A percentile compares a stretch with the other conserved stretches of the same genome.
Conservation (phyloP, 352 stramenopile species). For the Globisporangium yorkense region DNA sequence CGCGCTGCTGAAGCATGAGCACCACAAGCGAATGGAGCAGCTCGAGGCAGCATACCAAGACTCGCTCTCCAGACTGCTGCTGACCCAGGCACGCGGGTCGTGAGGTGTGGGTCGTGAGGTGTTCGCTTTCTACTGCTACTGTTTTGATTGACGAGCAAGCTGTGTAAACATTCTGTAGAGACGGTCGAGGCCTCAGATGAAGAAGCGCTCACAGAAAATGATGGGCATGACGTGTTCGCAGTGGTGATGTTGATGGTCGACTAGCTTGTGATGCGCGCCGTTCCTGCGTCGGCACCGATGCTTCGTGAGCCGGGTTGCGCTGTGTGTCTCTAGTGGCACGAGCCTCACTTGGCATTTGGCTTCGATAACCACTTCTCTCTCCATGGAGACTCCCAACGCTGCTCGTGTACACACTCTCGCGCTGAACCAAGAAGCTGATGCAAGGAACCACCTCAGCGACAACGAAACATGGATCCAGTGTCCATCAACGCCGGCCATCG, state of each 20-base stretch:
- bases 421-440: background rate
- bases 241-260: constrained; percentile 3
- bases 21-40: constrained; percentile 19
- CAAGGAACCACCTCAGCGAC: background rate
- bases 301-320: too few relatives aligned
- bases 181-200: background rate
- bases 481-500: background rate
- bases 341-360: constrained; percentile 1
- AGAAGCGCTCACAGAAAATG: constrained; percentile 1
- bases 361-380: background rate
- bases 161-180: background rate
- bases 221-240: constrained; percentile 7
- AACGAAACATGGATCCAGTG: background rate
- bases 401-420: background rate
- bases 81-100: constrained; percentile 12
- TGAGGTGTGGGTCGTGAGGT: constrained; percentile 1
- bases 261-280: background rate
- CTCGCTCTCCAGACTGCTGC: constrained; percentile 19
- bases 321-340: too few relatives aligned
- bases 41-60: constrained; percentile 38
- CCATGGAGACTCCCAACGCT: background rate
- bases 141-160: background rate
- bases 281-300: background rate
- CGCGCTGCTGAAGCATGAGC: constrained; percentile 26
- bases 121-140: background rate